Evolutionary conservation across 176 grass and related monocot genomes (phyloP).

Genomic region (Zea luxurians): DNA sequence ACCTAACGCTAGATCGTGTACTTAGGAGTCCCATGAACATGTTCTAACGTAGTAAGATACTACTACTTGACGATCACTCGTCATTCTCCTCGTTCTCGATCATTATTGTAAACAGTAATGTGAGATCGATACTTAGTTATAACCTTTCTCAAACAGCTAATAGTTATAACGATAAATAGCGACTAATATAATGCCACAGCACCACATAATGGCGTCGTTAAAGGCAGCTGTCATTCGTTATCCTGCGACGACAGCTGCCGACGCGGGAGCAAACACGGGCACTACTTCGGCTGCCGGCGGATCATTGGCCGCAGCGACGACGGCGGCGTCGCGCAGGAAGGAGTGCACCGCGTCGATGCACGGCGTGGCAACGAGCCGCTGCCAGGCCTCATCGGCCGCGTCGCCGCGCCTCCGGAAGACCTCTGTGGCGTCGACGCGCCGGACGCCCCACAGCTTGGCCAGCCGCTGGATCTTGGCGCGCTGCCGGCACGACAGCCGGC

Average conservation of each 20-base stretch:
- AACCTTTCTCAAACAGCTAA: no score
- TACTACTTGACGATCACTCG: no score
- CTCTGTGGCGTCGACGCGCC: conserved; percentile 53
- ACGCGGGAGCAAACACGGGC: conserved; percentile 15
- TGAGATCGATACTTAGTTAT: no score
- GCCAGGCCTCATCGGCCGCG: conserved; percentile 43
- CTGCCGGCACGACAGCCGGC: conserved; percentile 49
- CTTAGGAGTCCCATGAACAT: no score
- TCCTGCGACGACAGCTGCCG: neutral
- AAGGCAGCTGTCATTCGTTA: neutral
- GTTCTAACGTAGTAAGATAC: no score
- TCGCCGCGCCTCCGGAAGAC: conserved; percentile 8
- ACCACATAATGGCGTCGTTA: no score
- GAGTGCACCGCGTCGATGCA: conserved; percentile 37
- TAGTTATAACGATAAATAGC: no score
- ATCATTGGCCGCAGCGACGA: neutral
- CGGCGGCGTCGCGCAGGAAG: conserved; percentile 35
- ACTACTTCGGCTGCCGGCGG: neutral
- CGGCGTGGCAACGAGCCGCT: conserved; percentile 40
- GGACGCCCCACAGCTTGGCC: conserved; percentile 38
- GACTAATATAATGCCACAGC: no score
- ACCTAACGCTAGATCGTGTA: no score
- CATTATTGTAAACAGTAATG: no score
- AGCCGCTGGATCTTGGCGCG: conserved; percentile 47
- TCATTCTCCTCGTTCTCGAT: no score